These are phyloP conservation scores for Pluteus cervinus DNA, from an alignment of 768 basidiomycete species.

Conservation along the genomic window DNA sequence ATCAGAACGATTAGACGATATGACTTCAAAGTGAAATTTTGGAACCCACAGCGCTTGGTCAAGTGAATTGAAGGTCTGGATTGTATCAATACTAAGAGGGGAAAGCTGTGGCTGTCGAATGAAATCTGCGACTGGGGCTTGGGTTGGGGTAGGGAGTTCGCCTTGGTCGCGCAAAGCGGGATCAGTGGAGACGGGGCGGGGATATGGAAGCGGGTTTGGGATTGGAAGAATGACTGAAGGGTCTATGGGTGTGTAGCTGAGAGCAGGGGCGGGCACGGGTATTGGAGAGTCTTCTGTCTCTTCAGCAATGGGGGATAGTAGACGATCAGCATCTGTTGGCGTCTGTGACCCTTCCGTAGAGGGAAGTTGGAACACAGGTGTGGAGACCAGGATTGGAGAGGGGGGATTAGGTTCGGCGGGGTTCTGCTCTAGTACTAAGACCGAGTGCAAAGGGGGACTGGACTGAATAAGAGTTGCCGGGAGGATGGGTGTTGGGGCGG, in stretches of 20 bases:
- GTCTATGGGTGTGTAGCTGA: no score
- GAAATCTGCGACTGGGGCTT: neutral
- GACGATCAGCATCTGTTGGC: no score
- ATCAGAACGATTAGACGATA: constrained; percentile 7
- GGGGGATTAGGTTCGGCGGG: neutral
- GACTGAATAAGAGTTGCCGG: constrained; percentile 3
- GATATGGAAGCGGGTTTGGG: no score
- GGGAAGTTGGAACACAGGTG: neutral
- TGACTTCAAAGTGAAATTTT: constrained; percentile 3
- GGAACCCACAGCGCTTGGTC: neutral
- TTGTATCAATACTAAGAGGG: neutral
- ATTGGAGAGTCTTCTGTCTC: no score
- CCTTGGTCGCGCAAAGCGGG: no score
- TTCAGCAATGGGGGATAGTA: no score
- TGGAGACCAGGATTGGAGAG: neutral
- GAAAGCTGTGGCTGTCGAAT: neutral
- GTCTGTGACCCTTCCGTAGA: no score
- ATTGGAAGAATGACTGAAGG: no score
- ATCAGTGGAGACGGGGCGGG: no score
- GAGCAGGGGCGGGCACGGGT: no score
- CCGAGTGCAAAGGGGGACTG: constrained; percentile 1
- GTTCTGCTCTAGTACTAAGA: neutral
- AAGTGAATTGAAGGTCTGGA: neutral
- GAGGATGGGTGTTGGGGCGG: constrained; percentile 15
- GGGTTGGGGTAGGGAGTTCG: neutral